phyloP scores from a whole-genome alignment of 345 rosid species.

The Cardamine resedifolia region DNA sequence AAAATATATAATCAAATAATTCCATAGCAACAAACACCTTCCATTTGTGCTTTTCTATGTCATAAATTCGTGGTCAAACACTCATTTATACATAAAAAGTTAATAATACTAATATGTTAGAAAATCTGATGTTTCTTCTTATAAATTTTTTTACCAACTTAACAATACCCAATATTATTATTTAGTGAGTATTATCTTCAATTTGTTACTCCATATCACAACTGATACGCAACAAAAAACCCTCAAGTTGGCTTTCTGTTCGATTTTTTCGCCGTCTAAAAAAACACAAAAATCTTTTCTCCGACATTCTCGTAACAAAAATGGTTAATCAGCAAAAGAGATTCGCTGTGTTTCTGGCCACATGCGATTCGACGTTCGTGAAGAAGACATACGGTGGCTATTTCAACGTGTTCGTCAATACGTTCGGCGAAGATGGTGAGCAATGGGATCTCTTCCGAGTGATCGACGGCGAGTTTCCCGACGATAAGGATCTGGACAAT shows the following conservation, averaged over 20 bases:
- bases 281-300: not conserved
- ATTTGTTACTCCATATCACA: conserved; percentile 20
- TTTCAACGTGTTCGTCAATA: conserved; percentile 64
- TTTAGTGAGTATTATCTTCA: not conserved
- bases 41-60: not conserved
- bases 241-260: conserved; percentile 15
- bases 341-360: conserved; percentile 64
- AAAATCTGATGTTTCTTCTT: not conserved
- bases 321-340: conserved; percentile 42
- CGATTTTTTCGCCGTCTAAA: not conserved
- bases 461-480: conserved; percentile 84
- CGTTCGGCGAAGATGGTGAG: conserved; percentile 75
- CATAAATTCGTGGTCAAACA: not conserved
- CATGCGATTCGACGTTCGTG: conserved; percentile 70
- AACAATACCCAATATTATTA: not conserved
- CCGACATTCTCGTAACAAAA: not conserved
- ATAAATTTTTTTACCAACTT: not conserved
- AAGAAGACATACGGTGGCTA: conserved; percentile 76
- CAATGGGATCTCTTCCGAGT: conserved; percentile 75
- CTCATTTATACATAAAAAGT: not conserved
- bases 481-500: conserved; percentile 48
- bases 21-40: not conserved
- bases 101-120: not conserved
- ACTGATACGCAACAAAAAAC: conserved; percentile 6
- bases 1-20: too few relatives aligned